Evolutionary conservation across 768 basidiomycete genomes (phyloP).

Genomic region (Xerocomus brunneocitrinus): DNA sequence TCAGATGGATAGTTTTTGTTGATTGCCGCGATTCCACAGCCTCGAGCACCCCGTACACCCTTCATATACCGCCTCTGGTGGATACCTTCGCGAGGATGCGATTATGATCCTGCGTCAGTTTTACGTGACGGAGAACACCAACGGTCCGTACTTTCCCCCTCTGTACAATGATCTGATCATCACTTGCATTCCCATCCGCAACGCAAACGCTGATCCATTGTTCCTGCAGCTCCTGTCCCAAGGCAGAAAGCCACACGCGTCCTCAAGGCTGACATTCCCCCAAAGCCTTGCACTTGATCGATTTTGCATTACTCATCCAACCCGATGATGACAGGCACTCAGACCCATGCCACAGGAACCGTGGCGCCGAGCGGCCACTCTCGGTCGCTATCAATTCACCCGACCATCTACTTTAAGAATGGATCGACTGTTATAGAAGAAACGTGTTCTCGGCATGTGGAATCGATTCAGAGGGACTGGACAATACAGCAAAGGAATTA

Average conservation of each 20-base stretch:
- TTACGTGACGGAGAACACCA: conserved; percentile 89
- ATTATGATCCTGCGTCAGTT: conserved; percentile 84
- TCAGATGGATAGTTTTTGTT: not conserved
- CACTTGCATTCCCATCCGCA: not conserved
- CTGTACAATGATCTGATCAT: not conserved
- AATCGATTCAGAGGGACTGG: not conserved
- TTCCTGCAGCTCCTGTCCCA: conserved; percentile 74
- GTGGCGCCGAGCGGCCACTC: not conserved
- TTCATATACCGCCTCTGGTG: conserved; percentile 68
- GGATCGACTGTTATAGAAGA: not conserved
- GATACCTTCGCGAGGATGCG: conserved; percentile 76
- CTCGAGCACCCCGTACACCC: conserved; percentile 70
- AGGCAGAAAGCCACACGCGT: conserved; percentile 80
- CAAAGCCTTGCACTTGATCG: conserved; percentile 9
- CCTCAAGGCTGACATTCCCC: conserved; percentile 73
- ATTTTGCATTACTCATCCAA: not conserved
- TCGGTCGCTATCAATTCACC: not conserved
- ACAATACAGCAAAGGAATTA: not conserved
- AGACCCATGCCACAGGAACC: not conserved
- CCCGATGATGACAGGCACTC: not conserved
- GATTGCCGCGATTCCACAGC: conserved; percentile 35
- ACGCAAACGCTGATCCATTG: conserved; percentile 8
- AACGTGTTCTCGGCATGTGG: conserved; percentile 1
- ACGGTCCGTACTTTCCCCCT: conserved; percentile 52
- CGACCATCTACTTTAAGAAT: not conserved